Evolutionary conservation across 164 flowering plant genomes (phyloP).

Genomic region (Vitis rupestris): DNA sequence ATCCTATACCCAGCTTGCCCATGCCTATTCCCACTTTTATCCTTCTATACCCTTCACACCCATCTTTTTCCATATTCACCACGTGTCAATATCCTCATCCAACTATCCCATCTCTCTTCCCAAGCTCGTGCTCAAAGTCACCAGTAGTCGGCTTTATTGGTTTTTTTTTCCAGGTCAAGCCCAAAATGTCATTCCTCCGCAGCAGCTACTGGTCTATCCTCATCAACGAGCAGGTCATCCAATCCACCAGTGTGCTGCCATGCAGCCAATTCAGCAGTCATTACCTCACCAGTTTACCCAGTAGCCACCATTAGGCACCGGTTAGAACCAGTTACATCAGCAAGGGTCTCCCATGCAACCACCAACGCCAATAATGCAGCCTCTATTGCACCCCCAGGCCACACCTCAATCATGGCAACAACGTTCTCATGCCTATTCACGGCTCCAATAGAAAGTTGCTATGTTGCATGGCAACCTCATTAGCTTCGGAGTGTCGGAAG

Average conservation of each 20-base stretch:
- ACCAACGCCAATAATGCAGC: constrained; percentile 34
- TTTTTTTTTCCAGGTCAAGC: constrained; percentile 40
- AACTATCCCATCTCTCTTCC: constrained; percentile 16
- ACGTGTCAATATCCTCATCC: too few species aligned
- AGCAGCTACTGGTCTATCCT: constrained; percentile 41
- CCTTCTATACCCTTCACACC: too few species aligned
- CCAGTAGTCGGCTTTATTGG: constrained; percentile 37
- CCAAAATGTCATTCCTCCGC: constrained; percentile 36
- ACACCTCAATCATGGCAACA: constrained; percentile 34
- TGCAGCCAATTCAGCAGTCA: constrained; percentile 48
- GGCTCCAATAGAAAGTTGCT: constrained; percentile 34
- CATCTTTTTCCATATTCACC: too few species aligned
- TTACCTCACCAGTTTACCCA: constrained; percentile 38
- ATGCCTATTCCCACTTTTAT: too few species aligned
- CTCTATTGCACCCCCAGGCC: constrained; percentile 59
- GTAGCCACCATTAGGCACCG: constrained; percentile 28
- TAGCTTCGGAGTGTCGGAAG: constrained; percentile 43
- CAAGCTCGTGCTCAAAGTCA: constrained; percentile 45
- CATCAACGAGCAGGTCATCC: constrained; percentile 41
- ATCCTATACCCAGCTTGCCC: too few species aligned
- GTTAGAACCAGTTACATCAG: constrained; percentile 37
- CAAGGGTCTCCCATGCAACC: constrained; percentile 39
- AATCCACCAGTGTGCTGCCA: constrained; percentile 37
- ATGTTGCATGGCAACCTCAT: constrained; percentile 34
- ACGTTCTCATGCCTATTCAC: constrained; percentile 36